Evolutionary conservation across 192 early-diverging fungal genomes (phyloP).

Genomic region (Coemansia sp.): DNA sequence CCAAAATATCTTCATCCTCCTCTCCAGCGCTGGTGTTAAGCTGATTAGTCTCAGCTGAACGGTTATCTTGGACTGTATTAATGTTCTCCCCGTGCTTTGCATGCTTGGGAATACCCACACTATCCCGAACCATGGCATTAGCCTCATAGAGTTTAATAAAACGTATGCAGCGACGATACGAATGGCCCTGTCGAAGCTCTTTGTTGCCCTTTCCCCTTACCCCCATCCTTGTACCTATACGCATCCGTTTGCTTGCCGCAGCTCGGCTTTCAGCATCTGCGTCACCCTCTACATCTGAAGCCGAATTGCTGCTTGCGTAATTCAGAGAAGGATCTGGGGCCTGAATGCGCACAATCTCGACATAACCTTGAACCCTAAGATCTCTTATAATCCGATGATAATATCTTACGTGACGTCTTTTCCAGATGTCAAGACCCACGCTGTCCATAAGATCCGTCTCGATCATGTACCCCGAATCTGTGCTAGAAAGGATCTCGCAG

Average conservation of each 20-base stretch:
- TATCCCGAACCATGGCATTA: constrained; percentile 6
- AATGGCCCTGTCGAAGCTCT: constrained; percentile 12
- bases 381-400: constrained; percentile 30
- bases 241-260: neutral
- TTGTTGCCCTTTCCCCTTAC: neutral
- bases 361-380: constrained; percentile 9
- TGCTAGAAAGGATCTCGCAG: constrained; percentile 17
- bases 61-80: neutral
- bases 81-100: constrained; percentile 1
- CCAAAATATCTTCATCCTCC: constrained; percentile 3
- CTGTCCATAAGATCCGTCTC: constrained; percentile 37
- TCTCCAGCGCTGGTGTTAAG: constrained; percentile 5
- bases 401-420: constrained; percentile 19
- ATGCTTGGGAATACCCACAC: constrained; percentile 28
- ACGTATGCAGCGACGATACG: constrained; percentile 41
- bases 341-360: constrained; percentile 31
- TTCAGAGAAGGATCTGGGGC: constrained; percentile 9
- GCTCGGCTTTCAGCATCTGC: neutral
- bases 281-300: neutral
- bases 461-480: constrained; percentile 26
- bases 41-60: neutral
- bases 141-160: constrained; percentile 36
- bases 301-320: neutral
- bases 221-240: neutral
- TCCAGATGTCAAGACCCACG: constrained; percentile 26